These are phyloP conservation scores for Simmondsia chinensis DNA, from an alignment of 148 eudicot species.

Conservation along the genomic window DNA sequence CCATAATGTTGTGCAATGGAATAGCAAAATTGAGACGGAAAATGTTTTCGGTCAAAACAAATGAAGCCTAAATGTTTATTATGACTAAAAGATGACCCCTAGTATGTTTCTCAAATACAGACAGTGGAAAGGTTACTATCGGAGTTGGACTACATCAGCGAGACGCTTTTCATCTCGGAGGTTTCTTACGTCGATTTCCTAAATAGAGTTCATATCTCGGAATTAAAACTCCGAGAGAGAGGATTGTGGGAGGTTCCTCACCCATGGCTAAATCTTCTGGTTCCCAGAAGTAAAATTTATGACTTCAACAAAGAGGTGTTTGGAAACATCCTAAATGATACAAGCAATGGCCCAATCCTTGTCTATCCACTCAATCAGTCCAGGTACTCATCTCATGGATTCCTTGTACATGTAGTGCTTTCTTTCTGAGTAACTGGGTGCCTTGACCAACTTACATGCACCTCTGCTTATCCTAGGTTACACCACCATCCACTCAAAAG, in stretches of 20 bases:
- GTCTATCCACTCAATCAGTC: constrained; percentile 83
- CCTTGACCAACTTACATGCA: too few species aligned
- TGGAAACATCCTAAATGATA: constrained; percentile 61
- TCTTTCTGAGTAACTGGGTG: too few species aligned
- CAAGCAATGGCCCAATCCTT: constrained; percentile 77
- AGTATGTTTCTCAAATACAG: constrained; percentile 36
- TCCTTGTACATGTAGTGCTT: too few species aligned
- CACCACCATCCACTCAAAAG: too few species aligned
- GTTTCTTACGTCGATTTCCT: constrained; percentile 74
- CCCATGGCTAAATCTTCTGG: constrained; percentile 90
- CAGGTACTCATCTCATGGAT: constrained; percentile 48
- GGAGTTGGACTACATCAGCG: constrained; percentile 36
- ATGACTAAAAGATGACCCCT: too few species aligned
- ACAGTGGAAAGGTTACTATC: constrained; percentile 32
- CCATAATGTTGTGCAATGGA: too few species aligned
- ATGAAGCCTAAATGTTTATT: too few species aligned
- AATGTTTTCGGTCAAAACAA: too few species aligned
- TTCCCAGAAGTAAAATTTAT: constrained; percentile 62
- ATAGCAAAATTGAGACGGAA: too few species aligned
- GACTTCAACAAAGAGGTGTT: constrained; percentile 62
- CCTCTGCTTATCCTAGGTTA: too few species aligned
- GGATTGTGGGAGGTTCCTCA: constrained; percentile 90
- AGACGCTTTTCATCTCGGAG: constrained; percentile 54
- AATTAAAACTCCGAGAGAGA: constrained; percentile 54
- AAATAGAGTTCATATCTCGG: constrained; percentile 76